Conservation (phyloP, 192 early-diverging fungal species). For the Haplosporangium gracile region DNA sequence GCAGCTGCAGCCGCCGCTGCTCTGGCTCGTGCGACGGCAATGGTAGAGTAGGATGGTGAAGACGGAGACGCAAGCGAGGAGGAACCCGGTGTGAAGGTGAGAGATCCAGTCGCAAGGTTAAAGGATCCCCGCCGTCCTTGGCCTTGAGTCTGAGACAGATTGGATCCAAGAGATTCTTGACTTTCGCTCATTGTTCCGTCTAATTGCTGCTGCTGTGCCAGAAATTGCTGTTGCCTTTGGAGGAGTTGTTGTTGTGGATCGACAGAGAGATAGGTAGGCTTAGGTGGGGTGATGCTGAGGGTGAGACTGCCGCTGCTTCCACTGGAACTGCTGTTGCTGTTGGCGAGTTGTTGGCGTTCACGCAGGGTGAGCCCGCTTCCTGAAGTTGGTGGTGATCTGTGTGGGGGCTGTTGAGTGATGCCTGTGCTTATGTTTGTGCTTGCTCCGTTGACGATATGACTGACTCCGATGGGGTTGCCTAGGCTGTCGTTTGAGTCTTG, state of each 20-base stretch:
- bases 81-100: conserved; percentile 23
- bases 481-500: neutral
- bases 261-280: neutral
- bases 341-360: conserved; percentile 27
- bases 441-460: neutral
- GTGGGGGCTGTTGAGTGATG: neutral
- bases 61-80: conserved; percentile 43
- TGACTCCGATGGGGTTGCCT: neutral
- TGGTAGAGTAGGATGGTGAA: conserved; percentile 53
- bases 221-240: neutral
- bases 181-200: conserved; percentile 5
- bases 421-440: neutral
- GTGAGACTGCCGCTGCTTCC: conserved; percentile 17
- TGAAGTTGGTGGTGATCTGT: neutral
- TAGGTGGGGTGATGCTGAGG: conserved; percentile 49
- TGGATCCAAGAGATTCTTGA: conserved; percentile 32
- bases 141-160: neutral
- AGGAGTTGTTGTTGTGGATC: neutral
- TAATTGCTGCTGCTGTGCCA: conserved; percentile 10
- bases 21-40: conserved; percentile 50
- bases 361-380: conserved; percentile 8
- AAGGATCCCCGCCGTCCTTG: conserved; percentile 18
- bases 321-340: neutral
- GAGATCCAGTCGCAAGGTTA: conserved; percentile 33
- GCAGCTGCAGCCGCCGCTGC: conserved; percentile 27